Evolutionary conservation across 2,329 filamentous ascomycete genomes (phyloP).

Genomic region (Xylariaceae sp.): DNA sequence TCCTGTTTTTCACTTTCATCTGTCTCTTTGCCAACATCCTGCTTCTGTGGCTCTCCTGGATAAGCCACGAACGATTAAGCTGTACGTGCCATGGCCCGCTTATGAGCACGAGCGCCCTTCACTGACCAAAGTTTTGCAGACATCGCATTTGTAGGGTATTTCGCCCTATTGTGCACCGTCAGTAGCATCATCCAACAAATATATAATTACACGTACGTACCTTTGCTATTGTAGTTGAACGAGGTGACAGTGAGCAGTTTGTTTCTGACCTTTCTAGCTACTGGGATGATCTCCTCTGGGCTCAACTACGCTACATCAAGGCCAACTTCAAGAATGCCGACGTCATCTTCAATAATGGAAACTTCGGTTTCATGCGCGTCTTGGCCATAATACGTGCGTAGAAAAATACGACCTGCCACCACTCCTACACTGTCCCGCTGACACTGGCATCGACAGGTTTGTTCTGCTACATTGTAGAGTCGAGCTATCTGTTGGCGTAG

Average conservation of each 20-base stretch:
- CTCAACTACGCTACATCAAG: conserved; percentile 21
- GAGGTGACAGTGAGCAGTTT: neutral
- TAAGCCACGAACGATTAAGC: conserved; percentile 14
- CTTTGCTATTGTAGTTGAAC: neutral
- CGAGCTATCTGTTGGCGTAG: conserved; percentile 16
- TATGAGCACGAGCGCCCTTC: neutral
- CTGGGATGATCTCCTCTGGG: conserved; percentile 21
- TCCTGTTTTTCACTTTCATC: conserved; percentile 21
- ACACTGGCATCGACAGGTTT: conserved; percentile 10
- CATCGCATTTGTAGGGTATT: conserved; percentile 20
- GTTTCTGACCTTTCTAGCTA: conserved; percentile 8
- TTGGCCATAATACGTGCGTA: conserved; percentile 21
- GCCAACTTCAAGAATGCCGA: conserved; percentile 22
- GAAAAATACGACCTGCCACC: neutral
- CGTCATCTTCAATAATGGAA: conserved; percentile 24
- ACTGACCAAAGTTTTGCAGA: conserved; percentile 13
- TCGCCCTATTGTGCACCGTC: conserved; percentile 15
- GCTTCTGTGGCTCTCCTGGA: conserved; percentile 22
- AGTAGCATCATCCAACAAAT: conserved; percentile 24
- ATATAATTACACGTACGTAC: conserved; percentile 20
- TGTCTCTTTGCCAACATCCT: conserved; percentile 18
- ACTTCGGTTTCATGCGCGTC: conserved; percentile 21
- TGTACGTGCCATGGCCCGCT: conserved; percentile 7
- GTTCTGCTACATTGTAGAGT: conserved; percentile 23
- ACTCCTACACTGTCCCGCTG: neutral